A percentile compares a stretch with the other conserved stretches of the same genome.
Conservation (phyloP, 257 asterid species). For the Gardenia jasminoides region DNA sequence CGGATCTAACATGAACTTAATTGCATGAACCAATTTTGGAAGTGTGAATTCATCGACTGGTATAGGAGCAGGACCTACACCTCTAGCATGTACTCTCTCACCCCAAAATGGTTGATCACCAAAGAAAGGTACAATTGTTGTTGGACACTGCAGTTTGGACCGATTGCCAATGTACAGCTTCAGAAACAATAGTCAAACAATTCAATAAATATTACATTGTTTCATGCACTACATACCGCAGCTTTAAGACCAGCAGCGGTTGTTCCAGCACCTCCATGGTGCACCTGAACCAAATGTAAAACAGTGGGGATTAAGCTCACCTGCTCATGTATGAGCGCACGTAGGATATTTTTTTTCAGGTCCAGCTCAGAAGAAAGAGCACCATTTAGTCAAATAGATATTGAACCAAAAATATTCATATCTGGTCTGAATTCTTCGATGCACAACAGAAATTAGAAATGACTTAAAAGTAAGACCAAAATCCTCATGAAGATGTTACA, state of each 20-base stretch:
- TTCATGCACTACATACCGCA: constrained; percentile 50
- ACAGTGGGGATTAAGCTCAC: background rate
- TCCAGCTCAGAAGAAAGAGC: background rate
- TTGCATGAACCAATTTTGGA: constrained; percentile 64
- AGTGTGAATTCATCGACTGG: constrained; percentile 85
- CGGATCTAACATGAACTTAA: constrained; percentile 70
- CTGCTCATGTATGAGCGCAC: background rate
- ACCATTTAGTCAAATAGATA: background rate
- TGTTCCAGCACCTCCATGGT: constrained; percentile 99
- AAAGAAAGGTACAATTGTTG: constrained; percentile 86
- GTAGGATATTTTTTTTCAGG: background rate
- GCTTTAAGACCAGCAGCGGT: constrained; percentile 99
- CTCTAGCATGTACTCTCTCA: constrained; percentile 82
- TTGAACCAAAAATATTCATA: background rate
- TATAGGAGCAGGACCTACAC: constrained; percentile 85
- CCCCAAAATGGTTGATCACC: constrained; percentile 99
- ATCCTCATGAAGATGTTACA: background rate
- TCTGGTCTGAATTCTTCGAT: background rate
- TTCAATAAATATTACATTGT: constrained; percentile 1
- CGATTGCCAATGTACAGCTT: constrained; percentile 2
- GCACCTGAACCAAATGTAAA: constrained; percentile 58
- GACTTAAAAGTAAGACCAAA: background rate
- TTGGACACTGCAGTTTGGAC: constrained; percentile 66
- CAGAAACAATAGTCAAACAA: constrained; percentile 2
- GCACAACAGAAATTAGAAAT: background rate